Evolutionary conservation across 176 grass and related monocot species (phyloP), one percentile per base, ranked within the genome.

Genomic region (Cymbopogon citratus): DNA sequence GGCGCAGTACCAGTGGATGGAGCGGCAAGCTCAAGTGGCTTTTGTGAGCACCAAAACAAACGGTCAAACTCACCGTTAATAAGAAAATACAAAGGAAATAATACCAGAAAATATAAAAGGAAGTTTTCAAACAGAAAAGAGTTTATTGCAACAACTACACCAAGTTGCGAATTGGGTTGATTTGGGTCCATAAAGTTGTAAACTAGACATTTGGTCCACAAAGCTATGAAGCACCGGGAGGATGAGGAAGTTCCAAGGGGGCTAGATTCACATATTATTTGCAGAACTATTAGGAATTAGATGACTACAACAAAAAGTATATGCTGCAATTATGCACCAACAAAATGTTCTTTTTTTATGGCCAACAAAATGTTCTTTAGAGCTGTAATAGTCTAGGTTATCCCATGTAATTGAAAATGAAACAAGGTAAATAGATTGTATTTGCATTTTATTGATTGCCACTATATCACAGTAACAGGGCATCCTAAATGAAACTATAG

Each of bases 21-120:
- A 36, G 83, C 82, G 63, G 81, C 64, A 57, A 97, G 85, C 83
- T 97, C 94, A 56, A 82, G 66, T 57, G 82, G 36, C 91, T 97
- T 76, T 77, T 80, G 69, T 45, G 7, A 62, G 66, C n/a, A n/a
- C 24, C 72, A 75, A 75, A 78, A 70, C 12, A 89, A 75, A 72
- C 3, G 0, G 34, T 87, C 38, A 46, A 33, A 74, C 21, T 62
- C n/a, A 83, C 9, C 16, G 1, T 78, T 82, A 78, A 79, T 69
- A 80, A 63, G 13, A 52, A 61, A 67, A 73, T 36, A 63, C 64
- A 66, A 34, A 76, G 34, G 8, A 76, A 69, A 66, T 73, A 56
- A 34, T 18, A 71, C 27, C 24, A 16, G 26, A 75, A 80, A 29
- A 41, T 78, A 25, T 59, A 9, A 81, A 66, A 24, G 35, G 10